Conservation (phyloP, 73 alveolate genomes). For the Durusdinium trenchii region DNA sequence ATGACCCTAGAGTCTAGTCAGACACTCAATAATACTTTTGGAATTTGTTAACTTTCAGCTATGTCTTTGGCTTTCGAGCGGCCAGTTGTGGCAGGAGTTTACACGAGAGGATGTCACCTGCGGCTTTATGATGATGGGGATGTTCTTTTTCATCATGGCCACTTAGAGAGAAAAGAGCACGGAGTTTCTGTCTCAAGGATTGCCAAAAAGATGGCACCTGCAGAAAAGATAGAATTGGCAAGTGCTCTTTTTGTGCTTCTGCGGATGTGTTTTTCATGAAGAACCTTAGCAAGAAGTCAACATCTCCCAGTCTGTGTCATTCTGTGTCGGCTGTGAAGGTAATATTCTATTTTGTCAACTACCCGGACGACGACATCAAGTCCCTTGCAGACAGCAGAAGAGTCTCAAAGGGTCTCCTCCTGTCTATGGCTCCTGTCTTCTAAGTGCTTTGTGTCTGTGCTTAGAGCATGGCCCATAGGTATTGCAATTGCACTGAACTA, state of each 20-base stretch:
- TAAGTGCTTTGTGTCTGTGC: no score
- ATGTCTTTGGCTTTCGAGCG: no score
- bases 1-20: no score
- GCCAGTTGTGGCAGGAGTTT: background rate
- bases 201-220: background rate
- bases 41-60: no score
- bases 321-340: slow-evolving; percentile 5
- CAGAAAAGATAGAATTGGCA: background rate
- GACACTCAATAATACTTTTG: no score
- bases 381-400: background rate
- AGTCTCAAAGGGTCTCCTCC: background rate
- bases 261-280: no score
- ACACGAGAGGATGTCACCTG: slow-evolving; percentile 76
- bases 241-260: background rate
- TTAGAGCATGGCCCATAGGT: no score
- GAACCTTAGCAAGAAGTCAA: no score
- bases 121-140: slow-evolving; percentile 80
- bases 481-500: no score
- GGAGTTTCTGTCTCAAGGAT: background rate
- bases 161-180: background rate
- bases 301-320: no score
- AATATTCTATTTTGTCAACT: slow-evolving; percentile 71
- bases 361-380: slow-evolving; percentile 92
- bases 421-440: no score
- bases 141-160: slow-evolving; percentile 70